phyloP scores from a whole-genome alignment of 768 basidiomycete genomes.

The Leucosporidium yakuticum region DNA sequence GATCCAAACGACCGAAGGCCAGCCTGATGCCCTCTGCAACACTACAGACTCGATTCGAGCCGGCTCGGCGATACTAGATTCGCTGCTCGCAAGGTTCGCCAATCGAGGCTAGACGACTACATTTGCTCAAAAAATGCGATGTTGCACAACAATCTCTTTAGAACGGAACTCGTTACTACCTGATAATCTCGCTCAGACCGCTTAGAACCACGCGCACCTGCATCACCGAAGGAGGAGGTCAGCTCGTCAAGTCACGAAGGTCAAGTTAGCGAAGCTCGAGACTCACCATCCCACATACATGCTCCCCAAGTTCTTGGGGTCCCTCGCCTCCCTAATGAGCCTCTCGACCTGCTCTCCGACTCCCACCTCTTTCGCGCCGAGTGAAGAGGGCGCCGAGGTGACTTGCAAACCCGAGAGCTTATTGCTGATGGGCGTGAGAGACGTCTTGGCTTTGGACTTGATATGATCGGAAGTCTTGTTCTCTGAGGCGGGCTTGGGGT shows the following conservation, averaged over 20 bases:
- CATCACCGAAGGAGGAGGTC: no score
- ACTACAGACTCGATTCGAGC: no score
- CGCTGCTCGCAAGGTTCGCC: no score
- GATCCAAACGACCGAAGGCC: no score
- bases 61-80: no score
- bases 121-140: background rate
- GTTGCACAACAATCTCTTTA: background rate
- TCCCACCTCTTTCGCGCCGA: slow-evolving; percentile 57
- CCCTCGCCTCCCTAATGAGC: slow-evolving; percentile 82
- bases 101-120: no score
- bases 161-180: no score
- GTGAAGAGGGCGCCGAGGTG: slow-evolving; percentile 33
- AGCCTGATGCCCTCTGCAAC: no score
- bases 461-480: background rate
- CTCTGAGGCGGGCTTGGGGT: background rate
- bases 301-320: slow-evolving; percentile 62
- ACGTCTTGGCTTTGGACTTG: slow-evolving; percentile 43
- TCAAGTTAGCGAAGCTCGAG: no score
- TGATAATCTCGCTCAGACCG: background rate
- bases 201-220: background rate
- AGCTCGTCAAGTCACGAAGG: no score
- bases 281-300: slow-evolving; percentile 91
- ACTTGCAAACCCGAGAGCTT: slow-evolving; percentile 56
- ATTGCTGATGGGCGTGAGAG: slow-evolving; percentile 71
- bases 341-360: slow-evolving; percentile 84